Percentiles rank a stretch among this genome's conserved stretches.
Conservation (phyloP, 805 yeast species). For the Teunomyces tritomae region DNA sequence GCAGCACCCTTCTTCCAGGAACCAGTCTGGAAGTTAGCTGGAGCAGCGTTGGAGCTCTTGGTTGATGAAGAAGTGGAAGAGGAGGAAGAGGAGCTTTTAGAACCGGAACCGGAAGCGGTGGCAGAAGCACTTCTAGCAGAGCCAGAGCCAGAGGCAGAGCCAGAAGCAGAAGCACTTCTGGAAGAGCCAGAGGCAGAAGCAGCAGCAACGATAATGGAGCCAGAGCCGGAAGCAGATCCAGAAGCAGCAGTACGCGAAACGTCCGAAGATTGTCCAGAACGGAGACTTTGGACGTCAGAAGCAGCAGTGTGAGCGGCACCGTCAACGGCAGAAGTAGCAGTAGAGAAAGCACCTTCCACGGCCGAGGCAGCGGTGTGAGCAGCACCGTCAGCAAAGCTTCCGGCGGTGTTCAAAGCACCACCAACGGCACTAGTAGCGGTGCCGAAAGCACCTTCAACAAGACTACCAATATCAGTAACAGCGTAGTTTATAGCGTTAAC, state of each 20-base stretch:
- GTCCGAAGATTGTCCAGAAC: background rate
- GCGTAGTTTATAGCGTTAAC: conserved; percentile 32
- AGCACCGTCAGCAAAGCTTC: conserved; percentile 14
- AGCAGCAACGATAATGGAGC: conserved; percentile 13
- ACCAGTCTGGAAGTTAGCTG: conserved; percentile 19
- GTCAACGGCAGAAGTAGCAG: conserved; percentile 12
- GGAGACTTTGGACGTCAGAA: conserved; percentile 3
- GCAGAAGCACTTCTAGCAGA: conserved; percentile 1
- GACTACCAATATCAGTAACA: conserved; percentile 12
- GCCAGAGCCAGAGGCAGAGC: conserved; percentile 5
- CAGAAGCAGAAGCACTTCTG: conserved; percentile 9
- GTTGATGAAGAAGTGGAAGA: conserved; percentile 11
- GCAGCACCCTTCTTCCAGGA: conserved; percentile 39
- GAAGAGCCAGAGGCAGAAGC: conserved; percentile 10
- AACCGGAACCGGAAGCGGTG: conserved; percentile 7
- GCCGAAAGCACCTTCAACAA: conserved; percentile 9
- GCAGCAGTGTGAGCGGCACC: conserved; percentile 14
- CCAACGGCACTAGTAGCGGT: conserved; percentile 11
- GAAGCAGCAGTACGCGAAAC: conserved; percentile 5
- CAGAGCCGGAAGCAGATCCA: conserved; percentile 12
- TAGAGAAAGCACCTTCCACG: conserved; percentile 9
- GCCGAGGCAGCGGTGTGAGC: conserved; percentile 12
- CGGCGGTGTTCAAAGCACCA: conserved; percentile 10
- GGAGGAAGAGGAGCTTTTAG: conserved; percentile 8
- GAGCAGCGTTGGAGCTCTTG: conserved; percentile 14